Evolutionary conservation across 2,329 filamentous ascomycete genomes (phyloP).

Genomic region (Penicillium sp.): DNA sequence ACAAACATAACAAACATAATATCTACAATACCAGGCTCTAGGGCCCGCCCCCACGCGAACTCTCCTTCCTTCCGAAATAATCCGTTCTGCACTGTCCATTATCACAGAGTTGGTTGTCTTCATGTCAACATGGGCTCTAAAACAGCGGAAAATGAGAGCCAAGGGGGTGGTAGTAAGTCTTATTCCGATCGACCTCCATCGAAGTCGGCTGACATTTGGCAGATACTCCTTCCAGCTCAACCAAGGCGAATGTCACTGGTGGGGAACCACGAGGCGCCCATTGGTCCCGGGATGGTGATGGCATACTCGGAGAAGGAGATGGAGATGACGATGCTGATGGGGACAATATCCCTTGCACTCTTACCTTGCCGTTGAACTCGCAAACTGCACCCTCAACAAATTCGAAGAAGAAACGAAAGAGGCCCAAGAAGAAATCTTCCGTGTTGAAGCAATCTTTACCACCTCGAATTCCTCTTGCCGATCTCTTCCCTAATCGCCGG

Average conservation of each 20-base stretch:
- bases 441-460: constrained; percentile 45
- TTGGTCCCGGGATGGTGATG: constrained; percentile 46
- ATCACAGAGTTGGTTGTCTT: constrained; percentile 2
- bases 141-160: constrained; percentile 40
- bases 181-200: not conserved
- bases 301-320: constrained; percentile 38
- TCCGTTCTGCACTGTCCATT: not conserved
- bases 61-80: not conserved
- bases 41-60: not conserved
- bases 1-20: too few relatives aligned
- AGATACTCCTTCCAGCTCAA: constrained; percentile 28
- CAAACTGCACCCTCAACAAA: constrained; percentile 41
- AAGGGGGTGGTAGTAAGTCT: constrained; percentile 34
- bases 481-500: constrained; percentile 46
- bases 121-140: constrained; percentile 45
- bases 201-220: constrained; percentile 10
- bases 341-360: constrained; percentile 16
- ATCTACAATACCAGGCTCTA: too few relatives aligned
- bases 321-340: constrained; percentile 24
- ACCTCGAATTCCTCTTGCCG: constrained; percentile 48
- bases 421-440: constrained; percentile 46
- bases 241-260: constrained; percentile 29
- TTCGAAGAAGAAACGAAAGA: constrained; percentile 43
- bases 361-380: constrained; percentile 20
- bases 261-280: constrained; percentile 48